These are phyloP conservation scores for Wickerhamomyces queroliae DNA, from an alignment of 805 yeast species.

Conservation along the genomic window DNA sequence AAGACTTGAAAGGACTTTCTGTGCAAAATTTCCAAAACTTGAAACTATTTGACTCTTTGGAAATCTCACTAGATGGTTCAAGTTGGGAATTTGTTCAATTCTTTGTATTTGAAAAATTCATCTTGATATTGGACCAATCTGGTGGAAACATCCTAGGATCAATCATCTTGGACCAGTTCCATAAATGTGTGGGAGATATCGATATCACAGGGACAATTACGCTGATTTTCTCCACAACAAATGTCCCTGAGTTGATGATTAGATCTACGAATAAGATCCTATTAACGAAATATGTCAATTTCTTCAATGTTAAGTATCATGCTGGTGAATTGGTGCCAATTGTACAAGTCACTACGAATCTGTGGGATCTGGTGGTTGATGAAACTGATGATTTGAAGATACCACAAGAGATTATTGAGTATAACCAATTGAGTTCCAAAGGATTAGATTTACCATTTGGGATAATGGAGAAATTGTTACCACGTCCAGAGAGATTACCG, in stretches of 20 bases:
- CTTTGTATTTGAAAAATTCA: conserved; percentile 1
- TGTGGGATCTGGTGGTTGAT: conserved; percentile 37
- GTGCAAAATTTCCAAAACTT: conserved; percentile 19
- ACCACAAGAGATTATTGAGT: conserved; percentile 34
- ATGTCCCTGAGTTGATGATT: conserved; percentile 39
- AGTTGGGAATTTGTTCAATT: conserved; percentile 26
- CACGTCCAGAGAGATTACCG: conserved; percentile 33
- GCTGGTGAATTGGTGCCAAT: conserved; percentile 23
- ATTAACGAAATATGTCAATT: conserved; percentile 37
- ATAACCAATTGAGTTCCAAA: conserved; percentile 29
- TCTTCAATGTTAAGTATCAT: conserved; percentile 8
- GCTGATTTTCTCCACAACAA: conserved; percentile 33
- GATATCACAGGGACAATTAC: conserved; percentile 23
- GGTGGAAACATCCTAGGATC: conserved; percentile 32
- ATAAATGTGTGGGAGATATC: conserved; percentile 22
- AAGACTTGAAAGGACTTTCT: neutral
- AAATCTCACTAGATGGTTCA: conserved; percentile 32
- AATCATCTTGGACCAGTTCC: conserved; percentile 32
- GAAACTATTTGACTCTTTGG: conserved; percentile 31
- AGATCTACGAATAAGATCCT: conserved; percentile 26
- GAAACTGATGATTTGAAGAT: conserved; percentile 22
- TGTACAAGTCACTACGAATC: conserved; percentile 44
- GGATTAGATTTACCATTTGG: conserved; percentile 37
- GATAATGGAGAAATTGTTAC: conserved; percentile 31
- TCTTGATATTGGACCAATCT: conserved; percentile 9